A percentile compares a stretch with the other conserved stretches of the same genome.
Evolutionary conservation across 2,329 filamentous ascomycete genomes (phyloP).

Genomic region (Hypoxylon sp.): DNA sequence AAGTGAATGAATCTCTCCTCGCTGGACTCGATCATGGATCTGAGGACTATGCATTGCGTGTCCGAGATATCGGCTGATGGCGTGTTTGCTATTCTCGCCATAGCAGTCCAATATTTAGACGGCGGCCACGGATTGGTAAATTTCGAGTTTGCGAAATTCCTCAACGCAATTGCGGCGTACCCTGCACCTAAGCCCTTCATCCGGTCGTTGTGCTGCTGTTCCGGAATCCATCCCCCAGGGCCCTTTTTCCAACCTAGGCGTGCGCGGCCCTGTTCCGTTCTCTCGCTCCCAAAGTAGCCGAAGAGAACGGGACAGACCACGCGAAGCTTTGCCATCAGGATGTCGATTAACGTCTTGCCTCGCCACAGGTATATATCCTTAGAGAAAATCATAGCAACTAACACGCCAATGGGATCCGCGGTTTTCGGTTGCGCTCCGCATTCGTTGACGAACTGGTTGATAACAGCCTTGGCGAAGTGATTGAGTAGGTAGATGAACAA

Average conservation of each 20-base stretch:
- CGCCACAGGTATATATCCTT: constrained; percentile 76
- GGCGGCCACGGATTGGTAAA: constrained; percentile 83
- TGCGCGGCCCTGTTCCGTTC: constrained; percentile 74
- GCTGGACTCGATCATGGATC: constrained; percentile 79
- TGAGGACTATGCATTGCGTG: constrained; percentile 79
- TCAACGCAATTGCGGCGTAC: constrained; percentile 84
- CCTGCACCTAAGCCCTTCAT: constrained; percentile 89
- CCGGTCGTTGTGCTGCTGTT: constrained; percentile 82
- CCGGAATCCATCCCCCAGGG: constrained; percentile 68
- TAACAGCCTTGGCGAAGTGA: constrained; percentile 79
- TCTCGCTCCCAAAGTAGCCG: constrained; percentile 83
- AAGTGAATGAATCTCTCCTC: constrained; percentile 83
- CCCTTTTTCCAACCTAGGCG: constrained; percentile 82
- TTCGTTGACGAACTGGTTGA: constrained; percentile 78
- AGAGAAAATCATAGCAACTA: constrained; percentile 82
- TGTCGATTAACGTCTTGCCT: constrained; percentile 79
- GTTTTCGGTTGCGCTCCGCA: constrained; percentile 73
- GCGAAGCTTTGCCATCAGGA: constrained; percentile 89
- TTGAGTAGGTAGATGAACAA: constrained; percentile 83
- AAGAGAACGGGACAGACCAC: constrained; percentile 87
- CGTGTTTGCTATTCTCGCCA: constrained; percentile 83
- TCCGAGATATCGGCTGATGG: constrained; percentile 76
- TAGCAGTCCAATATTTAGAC: constrained; percentile 83
- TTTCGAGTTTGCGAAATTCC: constrained; percentile 81
- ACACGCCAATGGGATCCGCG: constrained; percentile 84